These are phyloP conservation scores for Phoenix dactylifera DNA, from an alignment of 176 grass and related monocot species.

Conservation along the genomic window DNA sequence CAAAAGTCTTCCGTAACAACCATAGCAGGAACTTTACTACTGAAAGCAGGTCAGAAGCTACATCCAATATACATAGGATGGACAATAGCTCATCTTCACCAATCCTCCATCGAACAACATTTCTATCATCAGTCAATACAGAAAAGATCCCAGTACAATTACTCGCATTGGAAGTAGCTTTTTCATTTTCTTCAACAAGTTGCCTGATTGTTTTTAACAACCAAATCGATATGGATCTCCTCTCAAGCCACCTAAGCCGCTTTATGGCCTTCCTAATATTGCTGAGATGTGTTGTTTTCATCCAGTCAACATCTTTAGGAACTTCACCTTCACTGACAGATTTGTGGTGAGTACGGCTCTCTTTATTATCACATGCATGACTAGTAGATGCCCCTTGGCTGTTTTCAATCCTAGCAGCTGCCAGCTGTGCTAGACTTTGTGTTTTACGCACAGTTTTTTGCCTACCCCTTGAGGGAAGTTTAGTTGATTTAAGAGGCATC, in stretches of 20 bases:
- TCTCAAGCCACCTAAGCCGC: constrained; percentile 84
- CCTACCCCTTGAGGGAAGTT: constrained; percentile 76
- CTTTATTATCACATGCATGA: constrained; percentile 93
- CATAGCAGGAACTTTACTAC: constrained; percentile 68
- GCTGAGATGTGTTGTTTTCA: constrained; percentile 33
- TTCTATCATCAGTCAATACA: constrained; percentile 42
- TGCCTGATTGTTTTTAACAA: constrained; percentile 73
- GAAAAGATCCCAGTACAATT: constrained; percentile 44
- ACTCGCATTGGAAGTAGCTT: constrained; percentile 43
- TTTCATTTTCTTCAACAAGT: constrained; percentile 88
- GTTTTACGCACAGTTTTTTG: constrained; percentile 75
- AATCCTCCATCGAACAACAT: constrained; percentile 51
- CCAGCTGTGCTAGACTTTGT: constrained; percentile 90
- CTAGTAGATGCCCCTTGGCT: constrained; percentile 95
- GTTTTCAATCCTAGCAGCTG: constrained; percentile 79
- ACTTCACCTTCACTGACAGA: constrained; percentile 46
- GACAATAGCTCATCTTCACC: constrained; percentile 81
- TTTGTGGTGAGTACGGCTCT: constrained; percentile 78
- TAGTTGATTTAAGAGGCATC: constrained; percentile 47
- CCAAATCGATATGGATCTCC: constrained; percentile 80
- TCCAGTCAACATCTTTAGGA: constrained; percentile 55
- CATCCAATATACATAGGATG: constrained; percentile 82
- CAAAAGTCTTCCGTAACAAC: constrained; percentile 66
- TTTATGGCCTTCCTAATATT: constrained; percentile 76
- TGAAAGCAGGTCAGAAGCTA: constrained; percentile 82